Base-by-base conservation (phyloP, 2,329 filamentous ascomycete species). In the Cladophialophora yegresii region DNA sequence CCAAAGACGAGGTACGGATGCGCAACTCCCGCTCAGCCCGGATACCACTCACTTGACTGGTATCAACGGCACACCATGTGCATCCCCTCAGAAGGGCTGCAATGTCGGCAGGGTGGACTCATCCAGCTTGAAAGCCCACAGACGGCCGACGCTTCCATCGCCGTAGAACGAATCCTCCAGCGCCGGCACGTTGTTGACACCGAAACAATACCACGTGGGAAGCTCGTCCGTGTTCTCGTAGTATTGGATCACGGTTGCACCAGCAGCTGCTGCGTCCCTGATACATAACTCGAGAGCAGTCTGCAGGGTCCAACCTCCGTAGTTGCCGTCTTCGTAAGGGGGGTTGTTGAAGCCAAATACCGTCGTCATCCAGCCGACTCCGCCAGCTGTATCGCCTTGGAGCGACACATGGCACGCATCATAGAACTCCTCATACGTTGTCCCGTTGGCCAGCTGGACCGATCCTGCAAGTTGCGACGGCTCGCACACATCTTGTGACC, bases 261-360 rank as follows among this genome's bases (percentile, higher is more conserved):
- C 57, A 4, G 57, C 57, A 7, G 57, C 57, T n/a, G 57, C 30
- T 6, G 45, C 20, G 47, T 59, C 57, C 30, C 28, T 23, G 22
- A 59, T 59, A 43, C 57, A 59, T 59, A 32, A 13, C 16, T 50
- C 33, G 13, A 53, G 30, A 8, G 33, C 30, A 8, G 57, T 59
- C 57, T 59, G 28, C n/a, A 59, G 30, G 3, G 57, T 59, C 57
- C 57, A 59, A 6, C 57, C 57, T 50, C 57, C 57, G 6, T 59
- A 36, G 49, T 26, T 51, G 20, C 57, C 57, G 20, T 59, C 57
- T 5, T 53, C 57, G 4, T 23, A 10, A 22, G 57, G 57, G 4
- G 22, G 57, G 5, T 59, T 59, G n/a, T 59, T 33, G 22, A 59
- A 59, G 45, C 57, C 57, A 30, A 59, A 59, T 5, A 59, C 57